Evolutionary conservation across 78 protist species (phyloP).

Genomic region (Mastigamoeba balamuthi): DNA sequence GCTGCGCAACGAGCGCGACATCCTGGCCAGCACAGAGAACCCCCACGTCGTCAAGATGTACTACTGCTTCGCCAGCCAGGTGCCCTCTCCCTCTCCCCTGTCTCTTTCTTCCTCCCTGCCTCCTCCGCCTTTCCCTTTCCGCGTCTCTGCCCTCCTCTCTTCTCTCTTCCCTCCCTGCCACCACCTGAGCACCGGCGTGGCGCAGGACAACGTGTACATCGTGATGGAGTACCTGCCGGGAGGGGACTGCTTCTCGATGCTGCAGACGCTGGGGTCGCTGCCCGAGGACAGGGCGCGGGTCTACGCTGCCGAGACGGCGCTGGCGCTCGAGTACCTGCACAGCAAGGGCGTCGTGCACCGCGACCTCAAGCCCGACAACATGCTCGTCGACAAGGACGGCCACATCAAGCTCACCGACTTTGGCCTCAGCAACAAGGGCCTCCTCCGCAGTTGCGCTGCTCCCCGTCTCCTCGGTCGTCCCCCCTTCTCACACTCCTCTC

Average conservation of each 20-base stretch:
- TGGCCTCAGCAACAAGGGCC: constrained; percentile 34
- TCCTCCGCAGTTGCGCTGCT: neutral
- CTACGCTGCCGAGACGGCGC: constrained; percentile 50
- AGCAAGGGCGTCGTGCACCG: constrained; percentile 40
- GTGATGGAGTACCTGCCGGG: constrained; percentile 76
- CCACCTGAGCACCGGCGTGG: no score
- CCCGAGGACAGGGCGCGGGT: constrained; percentile 47
- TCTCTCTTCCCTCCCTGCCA: no score
- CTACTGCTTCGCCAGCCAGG: constrained; percentile 22
- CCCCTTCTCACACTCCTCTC: constrained; percentile 19
- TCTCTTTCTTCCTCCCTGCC: no score
- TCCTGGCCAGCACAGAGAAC: neutral
- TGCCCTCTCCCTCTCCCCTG: no score
- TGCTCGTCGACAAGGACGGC: constrained; percentile 43
- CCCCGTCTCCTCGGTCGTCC: neutral
- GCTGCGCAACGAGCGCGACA: constrained; percentile 5
- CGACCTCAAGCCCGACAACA: constrained; percentile 53
- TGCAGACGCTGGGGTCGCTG: constrained; percentile 39
- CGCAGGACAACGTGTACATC: constrained; percentile 37
- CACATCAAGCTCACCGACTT: constrained; percentile 55
- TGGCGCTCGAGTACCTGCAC: constrained; percentile 53
- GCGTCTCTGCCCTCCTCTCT: no score
- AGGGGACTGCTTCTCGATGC: constrained; percentile 49
- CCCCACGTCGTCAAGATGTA: constrained; percentile 2
- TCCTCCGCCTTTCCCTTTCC: no score